Conservation (phyloP, 768 basidiomycete species). For the Asterophora lycoperdoides region DNA sequence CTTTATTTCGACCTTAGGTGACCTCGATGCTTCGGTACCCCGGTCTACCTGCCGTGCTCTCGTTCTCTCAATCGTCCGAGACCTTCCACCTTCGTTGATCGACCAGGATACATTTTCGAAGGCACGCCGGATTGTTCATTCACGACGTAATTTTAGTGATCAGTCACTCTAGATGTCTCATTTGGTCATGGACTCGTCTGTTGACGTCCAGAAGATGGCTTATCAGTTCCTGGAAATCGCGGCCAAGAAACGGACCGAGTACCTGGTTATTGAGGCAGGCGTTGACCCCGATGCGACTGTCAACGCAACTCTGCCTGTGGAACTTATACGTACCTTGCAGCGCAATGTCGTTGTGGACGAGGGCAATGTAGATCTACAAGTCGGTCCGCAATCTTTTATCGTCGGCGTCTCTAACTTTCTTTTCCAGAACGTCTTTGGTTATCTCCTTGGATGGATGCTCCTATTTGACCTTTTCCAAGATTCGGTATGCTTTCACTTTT, state of each 20-base stretch:
- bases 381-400: constrained; percentile 15
- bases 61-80: constrained; percentile 63
- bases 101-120: constrained; percentile 60
- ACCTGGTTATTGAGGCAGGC: constrained; percentile 83
- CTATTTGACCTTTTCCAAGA: constrained; percentile 78
- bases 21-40: constrained; percentile 43
- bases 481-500: constrained; percentile 52
- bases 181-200: constrained; percentile 61
- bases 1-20: constrained; percentile 17
- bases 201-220: constrained; percentile 69
- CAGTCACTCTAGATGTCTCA: constrained; percentile 62
- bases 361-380: constrained; percentile 34
- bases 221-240: constrained; percentile 70
- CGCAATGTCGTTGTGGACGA: constrained; percentile 36
- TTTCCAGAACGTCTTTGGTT: constrained; percentile 50
- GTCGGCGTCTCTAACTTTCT: background rate
- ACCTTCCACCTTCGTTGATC: constrained; percentile 59
- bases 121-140: constrained; percentile 31
- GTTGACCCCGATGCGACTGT: constrained; percentile 62
- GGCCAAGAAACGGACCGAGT: constrained; percentile 70
- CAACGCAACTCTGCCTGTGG: constrained; percentile 55
- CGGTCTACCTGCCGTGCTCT: constrained; percentile 64
- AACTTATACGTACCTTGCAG: constrained; percentile 63
- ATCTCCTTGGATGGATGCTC: constrained; percentile 88
- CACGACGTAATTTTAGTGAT: background rate